Base-by-base conservation (phyloP, 2,329 filamentous ascomycete genomes). In the Penicillium sp. region DNA sequence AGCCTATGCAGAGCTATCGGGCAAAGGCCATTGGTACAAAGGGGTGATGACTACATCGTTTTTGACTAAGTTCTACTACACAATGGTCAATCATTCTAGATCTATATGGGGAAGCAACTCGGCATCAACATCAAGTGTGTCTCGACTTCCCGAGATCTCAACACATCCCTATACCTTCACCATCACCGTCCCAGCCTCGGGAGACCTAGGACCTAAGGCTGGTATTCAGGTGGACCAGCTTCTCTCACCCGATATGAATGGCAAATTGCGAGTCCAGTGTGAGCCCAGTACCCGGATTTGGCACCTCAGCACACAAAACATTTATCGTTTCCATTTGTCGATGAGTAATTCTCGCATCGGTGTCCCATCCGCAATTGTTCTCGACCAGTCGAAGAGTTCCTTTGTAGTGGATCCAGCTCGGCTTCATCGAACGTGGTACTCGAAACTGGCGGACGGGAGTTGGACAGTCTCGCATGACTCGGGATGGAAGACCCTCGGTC, bases 1-100 rank as follows among this genome's bases (percentile, higher is more conserved):
- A 9, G 55, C 58, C 6, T 79, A 76, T 50, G 53, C 66, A 29
- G 76, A 79, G 51, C 54, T 79, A 16, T 53, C 61, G 7, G 67
- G 61, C 11, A 61, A 65, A 35, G 67, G 64, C 6, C 75, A 79
- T 52, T 78, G 68, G 64, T 77, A 70, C 57, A 69, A 76, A 27
- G 73, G 69, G 2, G 61, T 76, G 6, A 73, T 78, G 69, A 75
- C 73, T 3, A 77, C 74, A 2, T 45, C 60, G 11, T 54, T 62
- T 16, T 55, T 80, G 18, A 54, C 64, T 11, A 48, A 64, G 2
- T 79, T 79, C 51, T 76, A 76, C 45, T 36, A 57, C 7, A 25
- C 56, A 6, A 54, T 62, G 38, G 57, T 43, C 30, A 22, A 11
- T 11, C 32, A 20, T 17, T 26, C 13, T 6, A 22, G 9, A 9